Evolutionary conservation across 129 eudicot genomes (phyloP).

Genomic region (Cynara cardunculus): DNA sequence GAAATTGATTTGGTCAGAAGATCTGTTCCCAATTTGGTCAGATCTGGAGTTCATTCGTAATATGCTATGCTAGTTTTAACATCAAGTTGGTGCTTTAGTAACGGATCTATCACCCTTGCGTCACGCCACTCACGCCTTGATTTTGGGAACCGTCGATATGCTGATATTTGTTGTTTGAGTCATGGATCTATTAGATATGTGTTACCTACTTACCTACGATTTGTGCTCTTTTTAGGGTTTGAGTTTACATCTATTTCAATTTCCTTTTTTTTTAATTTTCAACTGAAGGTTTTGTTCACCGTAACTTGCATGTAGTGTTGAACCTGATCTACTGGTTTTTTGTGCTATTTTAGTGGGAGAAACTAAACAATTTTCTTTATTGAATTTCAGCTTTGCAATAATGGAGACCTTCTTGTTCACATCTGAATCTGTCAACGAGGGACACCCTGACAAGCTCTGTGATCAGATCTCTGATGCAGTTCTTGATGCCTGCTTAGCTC

Average conservation of each 20-base stretch:
- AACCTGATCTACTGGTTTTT: background rate
- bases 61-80: background rate
- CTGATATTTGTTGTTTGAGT: background rate
- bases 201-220: background rate
- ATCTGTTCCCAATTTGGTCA: background rate
- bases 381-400: conserved; percentile 18
- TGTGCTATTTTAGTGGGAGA: background rate
- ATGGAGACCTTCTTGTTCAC: conserved; percentile 74
- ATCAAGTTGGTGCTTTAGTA: background rate
- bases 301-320: conserved; percentile 4
- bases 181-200: background rate
- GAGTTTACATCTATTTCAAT: background rate
- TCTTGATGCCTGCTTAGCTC: conserved; percentile 57
- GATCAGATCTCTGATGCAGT: conserved; percentile 66
- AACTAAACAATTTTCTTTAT: background rate
- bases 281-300: background rate
- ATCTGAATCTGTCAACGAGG: conserved; percentile 72
- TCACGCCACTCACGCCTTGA: background rate
- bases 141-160: background rate
- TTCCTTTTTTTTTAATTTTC: background rate
- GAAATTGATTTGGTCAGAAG: conserved; percentile 3
- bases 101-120: background rate
- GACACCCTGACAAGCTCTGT: conserved; percentile 76
- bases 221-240: background rate
- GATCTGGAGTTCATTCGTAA: conserved; percentile 25